Percentiles rank a stretch among this genome's conserved stretches.
Evolutionary conservation across 441 rosid genomes (phyloP).

Genomic region (Geranium incanum): DNA sequence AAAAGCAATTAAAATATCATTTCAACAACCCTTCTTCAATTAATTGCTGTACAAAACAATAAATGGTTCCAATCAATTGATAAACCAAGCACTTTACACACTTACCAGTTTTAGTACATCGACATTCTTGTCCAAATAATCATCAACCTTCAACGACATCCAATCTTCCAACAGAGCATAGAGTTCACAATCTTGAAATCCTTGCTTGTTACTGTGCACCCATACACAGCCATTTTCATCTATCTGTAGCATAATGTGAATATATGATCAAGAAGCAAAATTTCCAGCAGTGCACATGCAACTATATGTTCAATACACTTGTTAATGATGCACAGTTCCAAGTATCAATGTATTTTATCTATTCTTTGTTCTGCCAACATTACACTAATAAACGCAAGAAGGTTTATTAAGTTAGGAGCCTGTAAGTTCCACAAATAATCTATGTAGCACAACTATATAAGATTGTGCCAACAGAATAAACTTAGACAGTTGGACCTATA

Average conservation of each 20-base stretch:
- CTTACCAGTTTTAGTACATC: conserved; percentile 26
- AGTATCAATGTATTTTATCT: too few relatives aligned
- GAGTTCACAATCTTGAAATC: conserved; percentile 32
- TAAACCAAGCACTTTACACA: neutral
- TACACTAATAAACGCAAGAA: neutral
- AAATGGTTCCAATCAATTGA: too few relatives aligned
- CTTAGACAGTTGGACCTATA: neutral
- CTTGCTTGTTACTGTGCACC: conserved; percentile 33
- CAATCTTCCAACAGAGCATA: conserved; percentile 31
- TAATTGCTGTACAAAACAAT: too few relatives aligned
- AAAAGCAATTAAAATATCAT: too few relatives aligned
- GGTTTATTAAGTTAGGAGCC: neutral
- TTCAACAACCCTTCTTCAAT: too few relatives aligned
- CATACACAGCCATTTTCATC: conserved; percentile 25
- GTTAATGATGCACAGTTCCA: too few relatives aligned
- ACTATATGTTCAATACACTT: too few relatives aligned
- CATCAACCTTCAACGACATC: conserved; percentile 28
- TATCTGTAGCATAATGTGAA: conserved; percentile 15
- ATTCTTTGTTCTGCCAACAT: neutral
- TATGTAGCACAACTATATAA: too few relatives aligned
- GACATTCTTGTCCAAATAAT: conserved; percentile 27
- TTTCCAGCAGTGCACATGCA: too few relatives aligned
- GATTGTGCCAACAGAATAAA: neutral
- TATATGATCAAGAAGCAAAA: neutral
- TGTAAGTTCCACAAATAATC: neutral